Conservation (phyloP, 2,329 filamentous ascomycete species). For the Tolypocladium pustulatum region DNA sequence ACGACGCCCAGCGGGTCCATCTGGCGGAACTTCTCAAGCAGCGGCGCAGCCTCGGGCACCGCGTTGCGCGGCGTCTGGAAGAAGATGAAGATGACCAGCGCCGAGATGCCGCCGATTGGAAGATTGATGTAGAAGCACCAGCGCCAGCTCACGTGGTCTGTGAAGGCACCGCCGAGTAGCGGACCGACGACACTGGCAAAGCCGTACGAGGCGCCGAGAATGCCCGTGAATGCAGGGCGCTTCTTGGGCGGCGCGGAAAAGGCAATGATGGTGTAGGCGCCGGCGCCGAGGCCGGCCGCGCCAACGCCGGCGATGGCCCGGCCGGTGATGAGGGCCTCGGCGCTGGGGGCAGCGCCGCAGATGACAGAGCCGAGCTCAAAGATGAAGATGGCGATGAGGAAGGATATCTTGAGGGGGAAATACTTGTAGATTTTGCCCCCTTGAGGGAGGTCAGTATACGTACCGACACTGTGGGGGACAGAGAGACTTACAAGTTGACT, state of each 20-base stretch:
- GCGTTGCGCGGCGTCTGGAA: conserved; percentile 30
- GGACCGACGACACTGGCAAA: conserved; percentile 25
- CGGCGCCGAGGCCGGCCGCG: conserved; percentile 36
- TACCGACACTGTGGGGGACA: conserved; percentile 3
- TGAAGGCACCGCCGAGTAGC: conserved; percentile 25
- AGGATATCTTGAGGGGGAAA: background rate
- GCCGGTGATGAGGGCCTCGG: conserved; percentile 14
- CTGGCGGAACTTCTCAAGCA: conserved; percentile 34
- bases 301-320: conserved; percentile 34
- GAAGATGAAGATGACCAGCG: conserved; percentile 25
- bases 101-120: conserved; percentile 23
- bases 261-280: conserved; percentile 39
- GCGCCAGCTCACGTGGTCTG: conserved; percentile 24
- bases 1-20: conserved; percentile 35
- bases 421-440: background rate
- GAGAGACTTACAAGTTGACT: conserved; percentile 27
- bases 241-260: conserved; percentile 26
- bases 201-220: conserved; percentile 25
- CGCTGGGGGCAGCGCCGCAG: background rate
- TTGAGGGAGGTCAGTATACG: conserved; percentile 19
- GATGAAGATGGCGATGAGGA: background rate
- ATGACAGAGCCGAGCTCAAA: background rate
- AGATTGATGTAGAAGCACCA: conserved; percentile 31
- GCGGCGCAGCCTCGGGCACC: conserved; percentile 22
- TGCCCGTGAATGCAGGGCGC: conserved; percentile 25